Evolutionary conservation across 2,329 filamentous ascomycete genomes (phyloP).

Genomic region (Macroventuria anomochaeta): DNA sequence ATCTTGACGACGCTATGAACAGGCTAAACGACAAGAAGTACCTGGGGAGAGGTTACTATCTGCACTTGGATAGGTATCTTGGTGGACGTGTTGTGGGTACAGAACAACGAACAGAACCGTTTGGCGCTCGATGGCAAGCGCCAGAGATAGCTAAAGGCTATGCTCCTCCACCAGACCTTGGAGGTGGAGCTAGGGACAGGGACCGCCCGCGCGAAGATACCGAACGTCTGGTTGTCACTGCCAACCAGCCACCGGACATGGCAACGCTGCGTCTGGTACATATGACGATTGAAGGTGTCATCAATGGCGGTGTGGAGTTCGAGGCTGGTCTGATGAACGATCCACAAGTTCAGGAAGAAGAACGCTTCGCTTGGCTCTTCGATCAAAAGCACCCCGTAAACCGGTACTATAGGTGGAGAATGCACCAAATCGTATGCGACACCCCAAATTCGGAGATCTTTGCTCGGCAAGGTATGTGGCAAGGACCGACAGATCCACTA

Average conservation of each 20-base stretch:
- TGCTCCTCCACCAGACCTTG: slow-evolving; percentile 39
- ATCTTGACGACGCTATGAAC: slow-evolving; percentile 42
- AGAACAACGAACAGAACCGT: slow-evolving; percentile 34
- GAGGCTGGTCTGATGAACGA: slow-evolving; percentile 91
- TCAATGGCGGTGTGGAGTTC: slow-evolving; percentile 83
- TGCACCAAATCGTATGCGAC: slow-evolving; percentile 84
- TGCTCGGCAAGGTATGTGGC: slow-evolving; percentile 63
- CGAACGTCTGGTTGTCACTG: slow-evolving; percentile 42
- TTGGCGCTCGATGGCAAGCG: slow-evolving; percentile 40
- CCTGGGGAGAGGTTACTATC: slow-evolving; percentile 41
- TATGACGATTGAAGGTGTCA: slow-evolving; percentile 79
- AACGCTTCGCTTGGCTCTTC: slow-evolving; percentile 95
- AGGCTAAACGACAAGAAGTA: slow-evolving; percentile 45
- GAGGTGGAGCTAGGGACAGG: slow-evolving; percentile 27
- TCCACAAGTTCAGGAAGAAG: slow-evolving; percentile 80
- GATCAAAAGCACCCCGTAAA: slow-evolving; percentile 74
- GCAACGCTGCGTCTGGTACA: slow-evolving; percentile 84
- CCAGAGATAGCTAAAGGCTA: slow-evolving; percentile 38
- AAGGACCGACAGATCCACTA: slow-evolving; percentile 73
- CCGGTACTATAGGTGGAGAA: slow-evolving; percentile 90
- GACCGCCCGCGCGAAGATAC: slow-evolving; percentile 32
- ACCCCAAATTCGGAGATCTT: slow-evolving; percentile 36
- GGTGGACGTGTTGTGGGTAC: slow-evolving; percentile 33
- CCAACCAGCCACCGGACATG: slow-evolving; percentile 78
- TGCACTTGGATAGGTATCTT: slow-evolving; percentile 44